These are phyloP conservation scores for Suillus bovinus DNA, from an alignment of 768 basidiomycete genomes.

Conservation along the genomic window DNA sequence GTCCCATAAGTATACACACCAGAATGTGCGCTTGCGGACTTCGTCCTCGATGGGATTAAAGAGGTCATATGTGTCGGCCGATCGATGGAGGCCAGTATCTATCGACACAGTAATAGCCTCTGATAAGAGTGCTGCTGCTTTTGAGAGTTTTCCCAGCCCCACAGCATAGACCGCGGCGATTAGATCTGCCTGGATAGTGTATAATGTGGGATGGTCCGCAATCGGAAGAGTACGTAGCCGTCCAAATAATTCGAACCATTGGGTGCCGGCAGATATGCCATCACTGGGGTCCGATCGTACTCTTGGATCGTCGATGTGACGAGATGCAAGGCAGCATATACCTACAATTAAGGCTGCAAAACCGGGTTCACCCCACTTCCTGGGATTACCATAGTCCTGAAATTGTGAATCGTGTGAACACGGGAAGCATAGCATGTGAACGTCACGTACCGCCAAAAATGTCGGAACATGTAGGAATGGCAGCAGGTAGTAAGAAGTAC, in stretches of 20 bases:
- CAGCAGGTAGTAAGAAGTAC: slow-evolving; percentile 90
- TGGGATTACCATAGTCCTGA: slow-evolving; percentile 90
- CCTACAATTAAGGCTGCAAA: slow-evolving; percentile 95
- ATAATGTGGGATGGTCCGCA: slow-evolving; percentile 85
- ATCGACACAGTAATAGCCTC: slow-evolving; percentile 87
- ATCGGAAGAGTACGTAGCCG: slow-evolving; percentile 87
- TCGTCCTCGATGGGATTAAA: slow-evolving; percentile 92
- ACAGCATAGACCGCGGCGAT: slow-evolving; percentile 93
- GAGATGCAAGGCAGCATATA: slow-evolving; percentile 86
- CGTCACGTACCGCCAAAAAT: slow-evolving; percentile 65
- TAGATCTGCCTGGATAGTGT: slow-evolving; percentile 89
- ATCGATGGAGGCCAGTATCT: slow-evolving; percentile 88
- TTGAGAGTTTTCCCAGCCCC: slow-evolving; percentile 85
- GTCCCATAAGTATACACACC: slow-evolving; percentile 97
- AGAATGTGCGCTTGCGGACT: slow-evolving; percentile 92
- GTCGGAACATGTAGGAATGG: slow-evolving; percentile 92
- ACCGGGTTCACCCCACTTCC: slow-evolving; percentile 94
- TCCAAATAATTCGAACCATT: slow-evolving; percentile 89
- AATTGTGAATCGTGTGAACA: slow-evolving; percentile 18
- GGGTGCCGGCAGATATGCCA: slow-evolving; percentile 84
- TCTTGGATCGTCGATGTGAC: slow-evolving; percentile 91
- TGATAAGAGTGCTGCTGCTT: slow-evolving; percentile 81
- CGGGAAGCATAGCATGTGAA: slow-evolving; percentile 12
- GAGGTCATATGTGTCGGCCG: slow-evolving; percentile 80
- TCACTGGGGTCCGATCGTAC: slow-evolving; percentile 82